Percentiles rank a stretch among this genome's conserved stretches.
Conservation (phyloP, 2,329 filamentous ascomycete species). For the Rugonectria rugulosa region DNA sequence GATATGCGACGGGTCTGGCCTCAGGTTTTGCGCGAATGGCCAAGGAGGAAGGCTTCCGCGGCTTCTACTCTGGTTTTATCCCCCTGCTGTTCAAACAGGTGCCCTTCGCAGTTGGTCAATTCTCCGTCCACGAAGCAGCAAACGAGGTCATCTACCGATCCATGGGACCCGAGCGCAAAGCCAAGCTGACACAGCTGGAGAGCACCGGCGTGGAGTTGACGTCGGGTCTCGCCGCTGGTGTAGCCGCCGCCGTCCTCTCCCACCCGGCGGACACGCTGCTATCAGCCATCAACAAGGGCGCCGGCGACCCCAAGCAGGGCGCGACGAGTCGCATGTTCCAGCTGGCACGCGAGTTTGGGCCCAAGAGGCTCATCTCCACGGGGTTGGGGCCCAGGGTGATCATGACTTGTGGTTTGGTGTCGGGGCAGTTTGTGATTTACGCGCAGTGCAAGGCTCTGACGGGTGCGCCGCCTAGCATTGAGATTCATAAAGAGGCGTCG, state of each 20-base stretch:
- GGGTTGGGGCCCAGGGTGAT: constrained; percentile 59
- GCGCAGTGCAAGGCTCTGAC: constrained; percentile 62
- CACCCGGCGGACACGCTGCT: constrained; percentile 80
- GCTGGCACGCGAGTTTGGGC: constrained; percentile 59
- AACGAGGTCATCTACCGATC: constrained; percentile 76
- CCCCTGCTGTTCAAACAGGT: constrained; percentile 89
- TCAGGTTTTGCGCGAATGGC: constrained; percentile 78
- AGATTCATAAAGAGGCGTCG: constrained; percentile 59
- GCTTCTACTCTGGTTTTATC: constrained; percentile 92
- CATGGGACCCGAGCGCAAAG: constrained; percentile 73
- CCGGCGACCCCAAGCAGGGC: constrained; percentile 56
- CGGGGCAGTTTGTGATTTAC: constrained; percentile 63
- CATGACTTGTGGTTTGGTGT: constrained; percentile 62
- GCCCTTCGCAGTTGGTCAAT: constrained; percentile 93
- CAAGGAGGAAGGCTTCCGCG: constrained; percentile 77
- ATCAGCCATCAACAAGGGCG: constrained; percentile 64
- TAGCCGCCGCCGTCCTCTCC: constrained; percentile 86
- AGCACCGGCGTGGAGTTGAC: constrained; percentile 86
- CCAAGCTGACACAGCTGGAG: constrained; percentile 70
- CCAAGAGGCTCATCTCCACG: constrained; percentile 54
- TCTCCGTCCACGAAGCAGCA: constrained; percentile 91
- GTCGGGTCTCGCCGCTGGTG: constrained; percentile 86
- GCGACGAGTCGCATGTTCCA: constrained; percentile 60
- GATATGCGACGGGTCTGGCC: constrained; percentile 76
- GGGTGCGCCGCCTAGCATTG: constrained; percentile 58